Base-by-base conservation (phyloP, 805 yeast species). In the Soucietia sequanensis region DNA sequence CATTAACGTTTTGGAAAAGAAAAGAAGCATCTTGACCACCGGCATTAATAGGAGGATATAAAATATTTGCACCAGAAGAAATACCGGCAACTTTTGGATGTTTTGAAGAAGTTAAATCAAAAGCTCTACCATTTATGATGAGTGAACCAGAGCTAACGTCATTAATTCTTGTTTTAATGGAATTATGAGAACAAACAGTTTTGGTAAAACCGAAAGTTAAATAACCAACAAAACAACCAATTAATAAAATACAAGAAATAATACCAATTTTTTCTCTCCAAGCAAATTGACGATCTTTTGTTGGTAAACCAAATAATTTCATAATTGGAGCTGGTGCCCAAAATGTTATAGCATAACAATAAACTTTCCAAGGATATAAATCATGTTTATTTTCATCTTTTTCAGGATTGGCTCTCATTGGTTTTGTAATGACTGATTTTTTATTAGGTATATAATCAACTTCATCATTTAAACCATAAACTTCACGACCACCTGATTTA, bases 261-360 rank as follows among this genome's bases (percentile, higher is more conserved):
- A 93, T 70, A 2, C 88, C 98, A 35, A 90, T 84, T 54, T 91
- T 91, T 54, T 93, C 99, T 53, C 99, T 76, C 99, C 99, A 93
- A 0, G 98, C 98, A 69, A 80, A 78, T 56, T 90, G 97, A 40
- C 95, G 78, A 28, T 81, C 90, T 46, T 79, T 78, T 14, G 84
- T 79, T 22, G 75, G 74, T 74, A 91, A 73, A 3, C 98, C 98
- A 60, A 78, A 84, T 28, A 85, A 58, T 28, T 65, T 65, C 49
- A 89, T 62, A 22, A 88, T 43, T 0, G 89, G 81, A 3, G 83
- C 76, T 1, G 97, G 95, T 3, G 95, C 95, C 93, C 96, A 91
- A 58, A 88, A 88, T 0, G 99, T 90, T 23, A 93, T 64, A 6
- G 75, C 48, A 46, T 79, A 78, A 56, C 96, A 89, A 62, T 88